Evolutionary conservation across 1,284 basidiomycete genomes (phyloP).

Genomic region (Austroboletus novae-zelandiae): DNA sequence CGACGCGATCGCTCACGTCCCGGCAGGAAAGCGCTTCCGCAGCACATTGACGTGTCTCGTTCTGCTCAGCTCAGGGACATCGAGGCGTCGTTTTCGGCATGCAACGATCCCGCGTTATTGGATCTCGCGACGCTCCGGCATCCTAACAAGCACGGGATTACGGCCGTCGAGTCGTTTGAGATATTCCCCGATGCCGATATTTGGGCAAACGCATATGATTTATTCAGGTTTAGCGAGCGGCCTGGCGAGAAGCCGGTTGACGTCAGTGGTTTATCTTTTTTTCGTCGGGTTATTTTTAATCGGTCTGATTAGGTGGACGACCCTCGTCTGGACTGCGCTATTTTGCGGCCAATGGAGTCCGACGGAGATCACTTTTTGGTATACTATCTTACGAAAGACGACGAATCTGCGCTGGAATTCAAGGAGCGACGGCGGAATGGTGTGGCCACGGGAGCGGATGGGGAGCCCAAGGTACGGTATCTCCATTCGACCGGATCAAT

Average conservation of each 20-base stretch:
- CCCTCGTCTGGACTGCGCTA: conserved; percentile 78
- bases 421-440: conserved; percentile 46
- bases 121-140: conserved; percentile 64
- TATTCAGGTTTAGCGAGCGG: conserved; percentile 86
- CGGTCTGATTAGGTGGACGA: conserved; percentile 55
- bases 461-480: conserved; percentile 45
- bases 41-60: conserved; percentile 73
- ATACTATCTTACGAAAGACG: conserved; percentile 84
- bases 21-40: conserved; percentile 48
- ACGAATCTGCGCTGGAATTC: conserved; percentile 62
- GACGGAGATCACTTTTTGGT: conserved; percentile 85
- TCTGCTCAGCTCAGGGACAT: conserved; percentile 81
- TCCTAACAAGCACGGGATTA: conserved; percentile 76
- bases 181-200: conserved; percentile 84
- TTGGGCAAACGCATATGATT: conserved; percentile 87
- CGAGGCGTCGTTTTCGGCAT: conserved; percentile 74
- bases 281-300: not conserved
- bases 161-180: conserved; percentile 82
- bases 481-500: not conserved
- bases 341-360: conserved; percentile 83
- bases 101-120: conserved; percentile 50
- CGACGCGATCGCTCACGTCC: not conserved
- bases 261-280: conserved; percentile 36
- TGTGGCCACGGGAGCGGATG: conserved; percentile 44
- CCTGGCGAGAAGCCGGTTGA: conserved; percentile 75